These are phyloP conservation scores for Millerozyma miso DNA, from an alignment of 805 yeast genomes.

Conservation along the genomic window DNA sequence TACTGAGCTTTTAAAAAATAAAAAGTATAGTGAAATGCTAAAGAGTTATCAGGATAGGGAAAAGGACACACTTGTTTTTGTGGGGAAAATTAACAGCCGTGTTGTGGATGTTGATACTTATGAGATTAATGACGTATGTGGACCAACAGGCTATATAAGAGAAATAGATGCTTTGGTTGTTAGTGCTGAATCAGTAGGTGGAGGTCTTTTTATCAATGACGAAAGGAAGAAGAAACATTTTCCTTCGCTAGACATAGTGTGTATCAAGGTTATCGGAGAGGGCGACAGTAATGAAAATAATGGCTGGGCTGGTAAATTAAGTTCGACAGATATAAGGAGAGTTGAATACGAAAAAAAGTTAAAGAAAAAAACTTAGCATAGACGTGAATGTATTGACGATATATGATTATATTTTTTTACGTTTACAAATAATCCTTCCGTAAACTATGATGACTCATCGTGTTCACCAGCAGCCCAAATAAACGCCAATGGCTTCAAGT, in stretches of 20 bases:
- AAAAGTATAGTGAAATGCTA: slow-evolving; percentile 63
- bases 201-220: slow-evolving; percentile 70
- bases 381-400: no score
- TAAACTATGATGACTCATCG: no score
- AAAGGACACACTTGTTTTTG: slow-evolving; percentile 43
- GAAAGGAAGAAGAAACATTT: slow-evolving; percentile 56
- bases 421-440: no score
- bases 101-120: slow-evolving; percentile 51
- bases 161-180: slow-evolving; percentile 78
- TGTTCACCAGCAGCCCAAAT: no score
- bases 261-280: slow-evolving; percentile 59
- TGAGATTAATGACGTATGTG: slow-evolving; percentile 81
- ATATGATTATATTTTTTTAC: no score
- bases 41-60: slow-evolving; percentile 56
- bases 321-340: slow-evolving; percentile 76
- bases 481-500: no score
- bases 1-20: slow-evolving; percentile 63
- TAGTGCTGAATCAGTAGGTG: slow-evolving; percentile 72
- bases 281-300: slow-evolving; percentile 32
- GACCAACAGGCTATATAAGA: slow-evolving; percentile 79
- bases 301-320: slow-evolving; percentile 66
- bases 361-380: background rate
- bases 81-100: slow-evolving; percentile 35
- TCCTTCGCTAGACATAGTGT: slow-evolving; percentile 36
- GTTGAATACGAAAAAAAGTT: slow-evolving; percentile 6